These are phyloP conservation scores for Blakeslea trispora DNA, from an alignment of 371 early-diverging fungal species.

Conservation along the genomic window DNA sequence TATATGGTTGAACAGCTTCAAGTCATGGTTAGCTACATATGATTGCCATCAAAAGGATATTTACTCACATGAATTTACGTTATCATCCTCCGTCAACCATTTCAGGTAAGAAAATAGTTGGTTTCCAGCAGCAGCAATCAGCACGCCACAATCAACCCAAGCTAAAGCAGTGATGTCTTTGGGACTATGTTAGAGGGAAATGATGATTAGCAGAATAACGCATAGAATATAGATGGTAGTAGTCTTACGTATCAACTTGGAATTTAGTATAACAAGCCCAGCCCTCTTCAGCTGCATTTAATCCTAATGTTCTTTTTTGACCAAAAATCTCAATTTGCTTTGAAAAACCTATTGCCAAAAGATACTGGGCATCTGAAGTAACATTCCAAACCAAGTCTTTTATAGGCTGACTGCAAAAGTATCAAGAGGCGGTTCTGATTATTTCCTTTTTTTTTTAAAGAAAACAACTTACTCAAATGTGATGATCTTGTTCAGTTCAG, in stretches of 20 bases:
- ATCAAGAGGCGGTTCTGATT: neutral
- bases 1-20: constrained; percentile 19
- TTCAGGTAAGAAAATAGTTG: constrained; percentile 62
- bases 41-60: neutral
- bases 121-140: constrained; percentile 63
- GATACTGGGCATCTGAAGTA: constrained; percentile 71
- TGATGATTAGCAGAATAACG: neutral
- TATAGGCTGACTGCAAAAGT: constrained; percentile 34
- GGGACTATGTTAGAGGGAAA: constrained; percentile 13
- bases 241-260: constrained; percentile 41
- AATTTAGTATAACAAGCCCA: constrained; percentile 56
- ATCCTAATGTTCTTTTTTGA: constrained; percentile 41
- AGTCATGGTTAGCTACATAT: no score
- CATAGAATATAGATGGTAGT: neutral
- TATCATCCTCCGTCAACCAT: constrained; percentile 62
- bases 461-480: constrained; percentile 28
- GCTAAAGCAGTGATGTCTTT: constrained; percentile 52
- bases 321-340: constrained; percentile 54
- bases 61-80: constrained; percentile 33
- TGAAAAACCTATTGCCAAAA: constrained; percentile 64
- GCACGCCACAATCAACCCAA: constrained; percentile 70
- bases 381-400: constrained; percentile 70
- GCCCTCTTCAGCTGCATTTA: constrained; percentile 13
- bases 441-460: neutral
- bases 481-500: constrained; percentile 21